A percentile compares a stretch with the other conserved stretches of the same genome.
phyloP scores from a whole-genome alignment of 352 stramenopile species.

The Phytophthora sp. region DNA sequence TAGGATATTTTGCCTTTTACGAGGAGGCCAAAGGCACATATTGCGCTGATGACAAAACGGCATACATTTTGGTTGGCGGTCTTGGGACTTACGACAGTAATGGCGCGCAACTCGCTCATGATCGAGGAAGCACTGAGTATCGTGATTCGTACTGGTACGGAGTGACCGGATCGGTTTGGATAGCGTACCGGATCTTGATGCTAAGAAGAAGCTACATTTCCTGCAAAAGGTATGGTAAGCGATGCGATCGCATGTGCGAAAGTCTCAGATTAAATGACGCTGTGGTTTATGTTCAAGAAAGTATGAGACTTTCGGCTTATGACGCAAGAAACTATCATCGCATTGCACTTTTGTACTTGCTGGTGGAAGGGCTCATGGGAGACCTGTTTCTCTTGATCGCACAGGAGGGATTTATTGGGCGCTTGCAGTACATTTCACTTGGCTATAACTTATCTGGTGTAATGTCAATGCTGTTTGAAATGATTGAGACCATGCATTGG shows the following conservation, averaged over 20 bases:
- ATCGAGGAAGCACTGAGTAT: constrained; percentile 23
- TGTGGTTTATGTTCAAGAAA: constrained; percentile 41
- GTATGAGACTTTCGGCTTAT: constrained; percentile 29
- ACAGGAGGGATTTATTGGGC: constrained; percentile 28
- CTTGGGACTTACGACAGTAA: constrained; percentile 38
- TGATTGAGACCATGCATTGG: constrained; percentile 37
- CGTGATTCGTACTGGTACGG: constrained; percentile 39
- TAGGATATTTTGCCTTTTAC: constrained; percentile 36
- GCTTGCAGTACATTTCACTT: constrained; percentile 41
- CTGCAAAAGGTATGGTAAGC: constrained; percentile 32
- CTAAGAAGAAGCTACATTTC: constrained; percentile 33
- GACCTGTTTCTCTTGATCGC: constrained; percentile 44
- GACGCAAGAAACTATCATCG: constrained; percentile 39
- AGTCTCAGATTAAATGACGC: constrained; percentile 26
- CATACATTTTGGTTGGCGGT: constrained; percentile 25
- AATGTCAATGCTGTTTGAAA: constrained; percentile 44
- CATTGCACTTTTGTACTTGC: constrained; percentile 26
- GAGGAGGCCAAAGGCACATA: constrained; percentile 34
- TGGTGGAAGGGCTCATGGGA: constrained; percentile 40
- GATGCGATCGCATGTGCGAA: constrained; percentile 29
- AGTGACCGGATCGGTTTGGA: constrained; percentile 16
- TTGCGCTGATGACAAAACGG: constrained; percentile 33
- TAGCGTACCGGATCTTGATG: constrained; percentile 31
- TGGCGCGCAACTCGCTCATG: constrained; percentile 15
- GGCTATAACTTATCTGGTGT: constrained; percentile 43